These are phyloP conservation scores for Salix viminalis DNA, from an alignment of 345 rosid species.

Conservation along the genomic window DNA sequence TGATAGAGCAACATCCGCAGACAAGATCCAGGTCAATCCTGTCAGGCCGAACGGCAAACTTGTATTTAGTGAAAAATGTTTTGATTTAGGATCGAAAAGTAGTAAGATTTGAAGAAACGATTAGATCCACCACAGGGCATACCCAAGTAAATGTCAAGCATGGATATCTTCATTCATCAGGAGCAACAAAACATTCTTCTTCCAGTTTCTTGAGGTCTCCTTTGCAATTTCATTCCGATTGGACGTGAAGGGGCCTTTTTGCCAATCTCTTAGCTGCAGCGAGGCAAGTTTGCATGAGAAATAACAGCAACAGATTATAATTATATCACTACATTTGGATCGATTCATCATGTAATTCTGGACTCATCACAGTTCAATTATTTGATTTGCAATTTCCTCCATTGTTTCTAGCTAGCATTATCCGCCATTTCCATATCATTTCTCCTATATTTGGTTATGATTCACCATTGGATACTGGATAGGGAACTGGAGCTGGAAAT, in stretches of 20 bases:
- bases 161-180: conserved; percentile 13
- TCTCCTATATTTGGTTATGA: background rate
- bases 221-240: conserved; percentile 61
- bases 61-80: background rate
- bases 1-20: too few relatives aligned
- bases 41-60: background rate
- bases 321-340: background rate
- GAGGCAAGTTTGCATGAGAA: conserved; percentile 8
- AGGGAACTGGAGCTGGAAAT: too few relatives aligned
- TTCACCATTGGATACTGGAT: background rate
- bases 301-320: background rate
- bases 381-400: background rate
- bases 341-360: background rate
- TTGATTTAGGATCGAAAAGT: background rate
- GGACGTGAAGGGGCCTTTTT: conserved; percentile 55
- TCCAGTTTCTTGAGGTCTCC: conserved; percentile 36
- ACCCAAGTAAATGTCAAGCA: conserved; percentile 5
- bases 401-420: background rate
- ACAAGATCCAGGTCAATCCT: too few relatives aligned
- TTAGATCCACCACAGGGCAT: background rate
- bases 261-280: conserved; percentile 62
- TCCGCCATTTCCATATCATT: background rate
- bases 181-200: conserved; percentile 63
- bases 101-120: background rate
- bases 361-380: background rate